Base-by-base conservation (phyloP, 371 early-diverging fungal species). In the Syncephalastrum contaminatum region DNA sequence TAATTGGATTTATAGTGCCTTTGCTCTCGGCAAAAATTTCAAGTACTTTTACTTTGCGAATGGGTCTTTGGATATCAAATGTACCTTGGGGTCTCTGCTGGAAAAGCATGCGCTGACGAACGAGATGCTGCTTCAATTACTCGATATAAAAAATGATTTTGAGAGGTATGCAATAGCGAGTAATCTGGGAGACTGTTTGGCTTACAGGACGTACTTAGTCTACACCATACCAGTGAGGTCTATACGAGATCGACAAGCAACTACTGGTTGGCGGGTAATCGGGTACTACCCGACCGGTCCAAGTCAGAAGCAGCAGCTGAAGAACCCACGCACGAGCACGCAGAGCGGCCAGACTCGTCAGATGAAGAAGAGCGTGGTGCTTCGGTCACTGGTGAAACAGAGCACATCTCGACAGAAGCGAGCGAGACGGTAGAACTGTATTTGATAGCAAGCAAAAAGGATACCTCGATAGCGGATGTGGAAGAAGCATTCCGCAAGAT, bases 231-330 rank as follows among this genome's bases (percentile, higher is more conserved):
- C 8, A 72, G 62, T 30, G 84, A 86, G 59, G 75, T 84, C 2
- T 81, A 82, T 63, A 80, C 87, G n/a, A 69, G 82, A 16, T 83
- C 87, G 13, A 80, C 80, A 12, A 47, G 73, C 15, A 82, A 84
- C 47, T 70, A 81, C 56, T 86, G 87, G 87, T 66, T 86, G 43
- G 81, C 83, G 14, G 85, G 83, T 3, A 73, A 76, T 24, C 66
- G 84, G 39, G 55, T 77, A 25, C 78, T 74, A 18, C 70, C 75
- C 27, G 59, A 59, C 19, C 7, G 15, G 16, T 27, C 16, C 43
- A 27, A 48, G 53, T 19, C 45, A 19, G 43, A 48, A 22, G 22
- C 43, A 5, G 22, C 18, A 49, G 16, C n/a, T 5, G n/a, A 46
- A 14, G 54, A 51, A 40, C 13, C 49, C 18, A 24, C 36, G 3